These are phyloP conservation scores for Dissophora globulifera DNA, from an alignment of 192 early-diverging fungal genomes.

Conservation along the genomic window DNA sequence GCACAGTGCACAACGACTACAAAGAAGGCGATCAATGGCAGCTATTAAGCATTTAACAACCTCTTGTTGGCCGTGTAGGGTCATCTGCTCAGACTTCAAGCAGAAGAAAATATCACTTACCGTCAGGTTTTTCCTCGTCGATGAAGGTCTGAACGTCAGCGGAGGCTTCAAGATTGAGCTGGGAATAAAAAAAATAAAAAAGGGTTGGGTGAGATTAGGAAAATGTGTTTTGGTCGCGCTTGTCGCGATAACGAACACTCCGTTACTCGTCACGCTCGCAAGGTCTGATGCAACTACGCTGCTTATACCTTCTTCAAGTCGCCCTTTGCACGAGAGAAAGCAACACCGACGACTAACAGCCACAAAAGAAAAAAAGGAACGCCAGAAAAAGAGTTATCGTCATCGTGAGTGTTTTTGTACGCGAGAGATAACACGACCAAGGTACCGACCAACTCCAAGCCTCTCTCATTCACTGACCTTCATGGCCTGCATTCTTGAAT, in stretches of 20 bases:
- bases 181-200: background rate
- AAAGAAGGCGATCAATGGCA: background rate
- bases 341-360: conserved; percentile 78
- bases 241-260: background rate
- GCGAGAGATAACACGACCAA: no score
- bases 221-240: background rate
- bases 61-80: no score
- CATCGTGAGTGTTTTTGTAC: no score
- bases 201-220: no score
- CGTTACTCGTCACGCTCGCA: no score
- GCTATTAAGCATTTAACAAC: no score
- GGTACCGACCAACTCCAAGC: background rate
- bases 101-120: conserved; percentile 25
- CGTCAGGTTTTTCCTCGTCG: conserved; percentile 63
- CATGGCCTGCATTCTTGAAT: conserved; percentile 62
- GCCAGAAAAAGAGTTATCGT: background rate
- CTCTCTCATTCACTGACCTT: no score
- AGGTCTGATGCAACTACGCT: no score
- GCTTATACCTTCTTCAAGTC: conserved; percentile 64
- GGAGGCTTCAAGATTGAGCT: conserved; percentile 76
- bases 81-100: no score
- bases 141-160: conserved; percentile 65
- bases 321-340: conserved; percentile 67
- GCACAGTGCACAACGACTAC: conserved; percentile 84
- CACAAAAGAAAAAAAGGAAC: background rate